Percentiles rank a stretch among this genome's conserved stretches.
Evolutionary conservation across 352 stramenopile species (phyloP).

Genomic region (Poterioochromonas sp.): DNA sequence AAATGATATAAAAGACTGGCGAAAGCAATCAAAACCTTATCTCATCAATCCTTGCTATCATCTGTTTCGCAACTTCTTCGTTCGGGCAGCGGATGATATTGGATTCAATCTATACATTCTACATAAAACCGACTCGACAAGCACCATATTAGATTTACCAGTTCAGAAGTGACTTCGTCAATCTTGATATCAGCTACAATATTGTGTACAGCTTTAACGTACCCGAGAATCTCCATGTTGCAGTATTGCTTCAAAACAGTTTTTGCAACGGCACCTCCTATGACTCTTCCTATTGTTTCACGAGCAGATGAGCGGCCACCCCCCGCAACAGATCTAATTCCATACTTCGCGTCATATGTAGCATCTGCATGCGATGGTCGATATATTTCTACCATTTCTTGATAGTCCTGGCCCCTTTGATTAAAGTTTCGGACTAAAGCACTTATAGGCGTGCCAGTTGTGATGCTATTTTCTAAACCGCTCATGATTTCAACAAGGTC

Average conservation of each 20-base stretch:
- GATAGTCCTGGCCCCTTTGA: slow-evolving; percentile 79
- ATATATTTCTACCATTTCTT: slow-evolving; percentile 87
- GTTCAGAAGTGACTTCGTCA: slow-evolving; percentile 67
- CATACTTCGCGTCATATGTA: slow-evolving; percentile 99
- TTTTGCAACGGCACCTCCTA: slow-evolving; percentile 86
- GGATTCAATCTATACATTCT: slow-evolving; percentile 85
- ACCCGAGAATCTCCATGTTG: slow-evolving; percentile 61
- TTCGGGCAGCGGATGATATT: slow-evolving; percentile 91
- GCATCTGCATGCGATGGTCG: slow-evolving; percentile 84
- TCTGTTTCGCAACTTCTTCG: slow-evolving; percentile 74
- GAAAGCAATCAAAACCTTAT: no score
- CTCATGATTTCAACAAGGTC: slow-evolving; percentile 93
- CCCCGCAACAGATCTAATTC: slow-evolving; percentile 87
- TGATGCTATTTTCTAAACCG: slow-evolving; percentile 79
- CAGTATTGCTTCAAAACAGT: slow-evolving; percentile 79
- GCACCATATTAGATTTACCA: slow-evolving; percentile 79
- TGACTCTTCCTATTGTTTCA: slow-evolving; percentile 96
- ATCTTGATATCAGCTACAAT: slow-evolving; percentile 57
- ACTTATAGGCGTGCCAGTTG: slow-evolving; percentile 88
- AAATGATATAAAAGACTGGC: not conserved
- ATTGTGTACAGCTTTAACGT: slow-evolving; percentile 68
- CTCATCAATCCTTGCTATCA: slow-evolving; percentile 86
- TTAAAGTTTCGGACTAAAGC: slow-evolving; percentile 96
- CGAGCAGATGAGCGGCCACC: slow-evolving; percentile 86
- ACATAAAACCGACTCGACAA: slow-evolving; percentile 65